Percentiles rank a stretch among this genome's conserved stretches.
Evolutionary conservation across 495 filamentous ascomycete genomes (phyloP).

Genomic region (Schizothecium vesticola): DNA sequence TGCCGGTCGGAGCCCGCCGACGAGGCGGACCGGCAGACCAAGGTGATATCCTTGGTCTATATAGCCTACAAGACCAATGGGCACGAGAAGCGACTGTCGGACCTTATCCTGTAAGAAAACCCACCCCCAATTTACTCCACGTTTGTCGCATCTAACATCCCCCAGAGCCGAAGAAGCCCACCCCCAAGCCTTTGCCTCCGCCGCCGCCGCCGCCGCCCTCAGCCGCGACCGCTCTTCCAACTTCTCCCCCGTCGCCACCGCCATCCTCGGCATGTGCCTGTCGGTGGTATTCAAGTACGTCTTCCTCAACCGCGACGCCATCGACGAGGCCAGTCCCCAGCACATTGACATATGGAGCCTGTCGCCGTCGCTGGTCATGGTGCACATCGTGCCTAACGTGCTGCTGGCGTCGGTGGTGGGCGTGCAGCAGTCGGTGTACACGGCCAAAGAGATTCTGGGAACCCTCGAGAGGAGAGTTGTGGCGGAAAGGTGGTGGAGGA

Average conservation of each 20-base stretch:
- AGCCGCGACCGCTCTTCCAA: background rate
- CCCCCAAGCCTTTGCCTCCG: background rate
- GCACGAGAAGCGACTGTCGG: background rate
- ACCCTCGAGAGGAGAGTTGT: background rate
- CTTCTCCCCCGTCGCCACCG: background rate
- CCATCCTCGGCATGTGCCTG: background rate
- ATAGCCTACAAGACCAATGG: background rate
- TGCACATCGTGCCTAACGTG: background rate
- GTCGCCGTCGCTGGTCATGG: background rate
- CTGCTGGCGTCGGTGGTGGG: background rate
- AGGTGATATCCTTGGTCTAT: background rate
- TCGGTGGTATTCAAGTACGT: background rate
- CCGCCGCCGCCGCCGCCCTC: background rate
- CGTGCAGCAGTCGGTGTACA: background rate
- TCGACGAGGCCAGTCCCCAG: background rate
- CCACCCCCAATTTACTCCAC: background rate
- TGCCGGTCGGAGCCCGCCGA: background rate
- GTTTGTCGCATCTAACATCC: background rate
- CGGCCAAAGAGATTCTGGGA: background rate
- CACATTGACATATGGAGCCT: slow-evolving; percentile 1
- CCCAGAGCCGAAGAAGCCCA: background rate
- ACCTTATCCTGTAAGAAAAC: background rate
- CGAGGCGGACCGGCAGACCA: background rate
- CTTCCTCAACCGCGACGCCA: background rate
- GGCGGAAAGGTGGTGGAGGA: too few species aligned